Conservation (phyloP, 768 basidiomycete genomes). For the Termitomyces sp. region DNA sequence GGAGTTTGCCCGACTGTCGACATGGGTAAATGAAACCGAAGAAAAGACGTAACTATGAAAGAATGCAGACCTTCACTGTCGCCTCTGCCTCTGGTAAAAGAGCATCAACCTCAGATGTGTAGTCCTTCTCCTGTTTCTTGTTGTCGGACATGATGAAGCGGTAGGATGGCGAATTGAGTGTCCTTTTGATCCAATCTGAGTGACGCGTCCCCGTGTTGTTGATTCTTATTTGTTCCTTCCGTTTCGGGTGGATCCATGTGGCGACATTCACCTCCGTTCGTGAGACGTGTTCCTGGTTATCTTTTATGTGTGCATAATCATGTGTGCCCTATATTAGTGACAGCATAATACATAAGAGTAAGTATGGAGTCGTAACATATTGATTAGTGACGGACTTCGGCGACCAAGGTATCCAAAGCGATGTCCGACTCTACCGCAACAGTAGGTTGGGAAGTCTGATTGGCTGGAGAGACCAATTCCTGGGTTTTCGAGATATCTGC, state of each 20-base stretch:
- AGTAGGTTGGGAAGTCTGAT: not conserved
- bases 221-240: conserved; percentile 29
- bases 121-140: conserved; percentile 88
- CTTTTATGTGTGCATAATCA: conserved; percentile 18
- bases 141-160: conserved; percentile 69
- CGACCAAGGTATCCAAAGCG: conserved; percentile 34
- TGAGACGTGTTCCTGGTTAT: not conserved
- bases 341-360: conserved; percentile 41
- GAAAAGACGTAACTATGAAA: not conserved
- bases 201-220: conserved; percentile 70
- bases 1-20: conserved; percentile 71
- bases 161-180: conserved; percentile 35
- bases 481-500: conserved; percentile 11
- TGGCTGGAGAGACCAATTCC: conserved; percentile 5
- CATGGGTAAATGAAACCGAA: conserved; percentile 1
- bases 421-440: not conserved
- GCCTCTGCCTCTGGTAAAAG: conserved; percentile 67
- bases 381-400: conserved; percentile 48
- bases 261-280: conserved; percentile 23
- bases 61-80: conserved; percentile 63
- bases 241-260: conserved; percentile 25
- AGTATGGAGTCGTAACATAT: conserved; percentile 31
- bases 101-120: conserved; percentile 75
- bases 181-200: conserved; percentile 31
- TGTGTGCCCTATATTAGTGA: conserved; percentile 32